Conservation (phyloP, 176 grass and related monocot species). For the Musa acuminata region DNA sequence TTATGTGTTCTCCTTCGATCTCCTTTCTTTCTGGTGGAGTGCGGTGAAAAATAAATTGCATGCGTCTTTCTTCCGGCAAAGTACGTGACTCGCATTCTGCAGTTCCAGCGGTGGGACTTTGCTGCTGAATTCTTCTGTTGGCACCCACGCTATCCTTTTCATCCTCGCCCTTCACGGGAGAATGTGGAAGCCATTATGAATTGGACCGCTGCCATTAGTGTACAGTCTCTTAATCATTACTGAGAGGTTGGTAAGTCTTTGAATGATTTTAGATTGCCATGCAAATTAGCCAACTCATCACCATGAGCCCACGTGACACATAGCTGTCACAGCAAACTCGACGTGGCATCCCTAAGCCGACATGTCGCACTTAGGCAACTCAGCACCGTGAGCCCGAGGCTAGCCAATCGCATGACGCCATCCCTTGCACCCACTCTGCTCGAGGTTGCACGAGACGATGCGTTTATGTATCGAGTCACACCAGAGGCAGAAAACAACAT, state of each 20-base stretch:
- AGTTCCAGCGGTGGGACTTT: not conserved
- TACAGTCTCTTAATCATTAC: not conserved
- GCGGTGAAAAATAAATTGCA: not conserved
- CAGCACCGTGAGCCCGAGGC: no score
- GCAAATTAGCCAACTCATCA: not conserved
- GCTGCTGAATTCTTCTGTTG: not conserved
- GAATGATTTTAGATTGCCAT: not conserved
- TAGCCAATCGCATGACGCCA: no score
- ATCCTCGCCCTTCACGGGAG: not conserved
- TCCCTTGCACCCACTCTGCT: no score
- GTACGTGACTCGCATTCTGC: not conserved
- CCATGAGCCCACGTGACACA: no score
- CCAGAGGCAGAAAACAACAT: no score
- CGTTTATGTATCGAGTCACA: no score
- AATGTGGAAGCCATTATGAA: not conserved
- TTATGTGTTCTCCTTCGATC: no score
- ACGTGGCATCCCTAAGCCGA: no score
- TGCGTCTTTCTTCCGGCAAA: not conserved
- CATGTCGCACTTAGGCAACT: no score
- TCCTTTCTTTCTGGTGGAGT: not conserved
- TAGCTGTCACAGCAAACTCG: no score
- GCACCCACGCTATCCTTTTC: slow-evolving; percentile 9
- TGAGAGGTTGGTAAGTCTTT: not conserved
- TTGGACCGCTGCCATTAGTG: not conserved
- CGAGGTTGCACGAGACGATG: no score